Base-by-base conservation (phyloP, 2,329 filamentous ascomycete species). In the Paraphaeosphaeria minitans region DNA sequence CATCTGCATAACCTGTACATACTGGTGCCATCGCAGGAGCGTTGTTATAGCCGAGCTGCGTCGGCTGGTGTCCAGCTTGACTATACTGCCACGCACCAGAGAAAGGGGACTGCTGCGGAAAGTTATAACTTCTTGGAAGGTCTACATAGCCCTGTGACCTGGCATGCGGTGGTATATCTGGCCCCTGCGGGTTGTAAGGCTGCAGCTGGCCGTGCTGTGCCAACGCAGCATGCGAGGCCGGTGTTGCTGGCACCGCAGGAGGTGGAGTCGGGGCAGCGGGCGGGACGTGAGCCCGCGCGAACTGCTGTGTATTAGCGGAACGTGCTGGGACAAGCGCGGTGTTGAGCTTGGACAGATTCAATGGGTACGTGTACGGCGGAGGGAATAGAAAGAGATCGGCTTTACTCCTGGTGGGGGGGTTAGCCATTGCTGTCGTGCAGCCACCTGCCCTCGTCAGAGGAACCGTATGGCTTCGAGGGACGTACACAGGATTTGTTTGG, bases 241-340 rank as follows among this genome's bases (percentile, higher is more conserved):
- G 41, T 53, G 69, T 41, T 42, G 41, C 41, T 47, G 43, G 16
- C 14, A 65, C 65, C 27, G 67, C 66, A 24, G 66, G 64, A 13
- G 70, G 69, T 55, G 70, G 70, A 13, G 65, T 71, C 10, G 71
- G 69, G n/a, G 66, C 70, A 21, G 67, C 56, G 24, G 69, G 69
- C 42, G 65, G 69, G 4, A 60, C 51, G 24, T 63, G 63, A 14
- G 41, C 51, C 27, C 68, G 60, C 41, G 61, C 57, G 45, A 64
- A 70, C 55, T 69, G 67, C 63, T 69, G 37, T 16, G n/a, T 53
- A 51, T 68, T 33, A 67, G 63, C 24, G 42, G 24, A 39, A 55
- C 29, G 41, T 35, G 41, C 29, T 21, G 51, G 39, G 10, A 37
- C 41, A 22, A 37, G 41, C 29, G 51, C 41, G 29, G 51, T 45